phyloP scores from a whole-genome alignment of 2,329 filamentous ascomycete species.

The Monilinia vaccinii-corymbosi region DNA sequence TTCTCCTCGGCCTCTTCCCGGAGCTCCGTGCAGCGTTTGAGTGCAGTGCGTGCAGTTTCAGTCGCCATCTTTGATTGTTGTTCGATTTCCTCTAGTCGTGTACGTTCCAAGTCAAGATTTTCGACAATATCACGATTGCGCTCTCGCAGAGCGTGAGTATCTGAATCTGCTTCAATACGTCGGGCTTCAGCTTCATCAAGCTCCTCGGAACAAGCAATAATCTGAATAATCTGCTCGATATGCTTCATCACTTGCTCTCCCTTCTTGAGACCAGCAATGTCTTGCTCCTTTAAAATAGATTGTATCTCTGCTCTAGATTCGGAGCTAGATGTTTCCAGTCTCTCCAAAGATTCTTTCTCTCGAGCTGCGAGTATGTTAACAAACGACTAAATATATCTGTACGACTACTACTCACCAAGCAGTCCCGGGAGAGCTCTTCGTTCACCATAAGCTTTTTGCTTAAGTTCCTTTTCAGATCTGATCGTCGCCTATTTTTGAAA shows the following conservation, averaged over 20 bases:
- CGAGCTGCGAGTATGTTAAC: conserved; percentile 27
- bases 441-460: conserved; percentile 56
- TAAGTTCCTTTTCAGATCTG: conserved; percentile 52
- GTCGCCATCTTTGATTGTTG: conserved; percentile 33
- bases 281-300: conserved; percentile 44
- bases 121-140: conserved; percentile 53
- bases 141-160: conserved; percentile 57
- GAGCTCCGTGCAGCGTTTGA: conserved; percentile 31
- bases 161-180: conserved; percentile 73
- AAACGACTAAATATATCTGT: not conserved
- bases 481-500: conserved; percentile 36
- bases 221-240: conserved; percentile 49
- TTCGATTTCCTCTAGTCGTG: conserved; percentile 32
- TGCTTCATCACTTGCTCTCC: conserved; percentile 43
- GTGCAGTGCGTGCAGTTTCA: conserved; percentile 32
- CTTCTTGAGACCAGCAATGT: conserved; percentile 46
- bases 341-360: conserved; percentile 31
- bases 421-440: conserved; percentile 62
- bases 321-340: conserved; percentile 31
- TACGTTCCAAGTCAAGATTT: conserved; percentile 39
- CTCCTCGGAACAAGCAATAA: conserved; percentile 53
- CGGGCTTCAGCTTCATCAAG: conserved; percentile 62
- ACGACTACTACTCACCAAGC: conserved; percentile 46
- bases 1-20: conserved; percentile 32
- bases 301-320: conserved; percentile 35